Evolutionary conservation across 306 rosid genomes (phyloP).

Genomic region (Citrullus amarus): DNA sequence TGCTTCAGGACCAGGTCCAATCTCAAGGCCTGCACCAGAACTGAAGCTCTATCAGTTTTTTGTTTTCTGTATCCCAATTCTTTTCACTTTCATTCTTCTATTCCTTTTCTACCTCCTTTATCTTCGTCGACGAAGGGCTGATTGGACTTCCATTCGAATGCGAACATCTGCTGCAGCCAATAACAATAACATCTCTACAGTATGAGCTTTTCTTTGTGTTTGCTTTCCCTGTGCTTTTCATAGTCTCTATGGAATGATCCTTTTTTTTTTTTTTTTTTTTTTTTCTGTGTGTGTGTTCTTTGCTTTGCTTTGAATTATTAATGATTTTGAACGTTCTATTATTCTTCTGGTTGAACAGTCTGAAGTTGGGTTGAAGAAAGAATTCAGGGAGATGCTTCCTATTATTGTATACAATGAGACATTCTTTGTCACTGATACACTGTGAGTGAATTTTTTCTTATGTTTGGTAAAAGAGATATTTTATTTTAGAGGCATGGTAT

Average conservation of each 20-base stretch:
- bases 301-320: neutral
- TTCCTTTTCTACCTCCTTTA: slow-evolving; percentile 60
- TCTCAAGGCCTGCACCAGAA: slow-evolving; percentile 17
- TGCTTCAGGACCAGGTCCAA: neutral
- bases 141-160: slow-evolving; percentile 49
- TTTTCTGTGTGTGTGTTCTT: neutral
- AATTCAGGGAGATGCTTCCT: slow-evolving; percentile 76
- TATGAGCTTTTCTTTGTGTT: slow-evolving; percentile 1
- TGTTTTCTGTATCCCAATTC: slow-evolving; percentile 50
- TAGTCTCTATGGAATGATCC: neutral
- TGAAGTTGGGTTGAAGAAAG: slow-evolving; percentile 59
- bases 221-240: neutral
- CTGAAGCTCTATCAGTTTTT: slow-evolving; percentile 44
- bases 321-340: neutral
- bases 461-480: neutral
- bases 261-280: too few relatives aligned
- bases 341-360: slow-evolving; percentile 17
- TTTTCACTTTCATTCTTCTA: slow-evolving; percentile 55
- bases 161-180: slow-evolving; percentile 11
- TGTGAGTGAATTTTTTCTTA: slow-evolving; percentile 37
- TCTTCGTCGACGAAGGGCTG: slow-evolving; percentile 52
- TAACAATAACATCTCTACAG: slow-evolving; percentile 22
- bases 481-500: neutral
- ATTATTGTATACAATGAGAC: slow-evolving; percentile 60
- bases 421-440: slow-evolving; percentile 67